Base-by-base conservation (phyloP, 2,329 filamentous ascomycete species). In the Blumeriella jaapii region DNA sequence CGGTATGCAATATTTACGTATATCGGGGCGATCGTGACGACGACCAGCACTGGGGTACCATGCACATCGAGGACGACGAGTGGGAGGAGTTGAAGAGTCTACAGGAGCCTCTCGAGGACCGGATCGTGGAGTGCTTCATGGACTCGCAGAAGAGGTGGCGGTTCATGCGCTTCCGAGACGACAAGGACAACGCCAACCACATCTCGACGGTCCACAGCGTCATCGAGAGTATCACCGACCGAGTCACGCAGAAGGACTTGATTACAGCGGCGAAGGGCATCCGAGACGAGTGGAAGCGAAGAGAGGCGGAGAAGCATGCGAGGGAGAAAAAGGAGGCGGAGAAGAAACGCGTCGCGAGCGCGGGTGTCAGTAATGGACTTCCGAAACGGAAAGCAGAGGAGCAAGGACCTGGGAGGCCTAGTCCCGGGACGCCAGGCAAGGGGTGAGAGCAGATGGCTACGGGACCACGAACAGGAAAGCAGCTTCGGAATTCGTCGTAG, bases 131-230 rank as follows among this genome's bases (percentile, higher is more conserved):
- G 61, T 95, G 86, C 56, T 85, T 76, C 53, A 75, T 85, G 59
- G 85, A 94, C 53, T 65, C 74, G 2, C 59, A 77, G 38, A 72
- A 72, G 12, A 66, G 78, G 14, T 98, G 91, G 91, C 75, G 86
- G 39, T 83, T 84, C 57, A 79, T 91, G 49, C 77, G 87, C 18
- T 89, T 95, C 59, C 72, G 91, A 34, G 87, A 96, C 52, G 91
- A 98, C 59, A 98, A 98, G 62, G 65, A 68, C 17, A 81, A 94
- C 47, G 86, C 83, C 0, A 98, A 98, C 53, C 87, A 96, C 59
- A 79, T 82, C 40, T 77, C 66, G 12, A 89, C 83, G 0, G 84
- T 95, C 1, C 67, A 77, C 16, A 93, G 82, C 55, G 91, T 98
- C 3, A 69, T 95, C 40, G 79, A 89, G 46, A 93, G 84, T 58